Percentiles rank a stretch among this genome's conserved stretches.
phyloP scores from a whole-genome alignment of 495 filamentous ascomycete genomes.

The Daldinia grandis region DNA sequence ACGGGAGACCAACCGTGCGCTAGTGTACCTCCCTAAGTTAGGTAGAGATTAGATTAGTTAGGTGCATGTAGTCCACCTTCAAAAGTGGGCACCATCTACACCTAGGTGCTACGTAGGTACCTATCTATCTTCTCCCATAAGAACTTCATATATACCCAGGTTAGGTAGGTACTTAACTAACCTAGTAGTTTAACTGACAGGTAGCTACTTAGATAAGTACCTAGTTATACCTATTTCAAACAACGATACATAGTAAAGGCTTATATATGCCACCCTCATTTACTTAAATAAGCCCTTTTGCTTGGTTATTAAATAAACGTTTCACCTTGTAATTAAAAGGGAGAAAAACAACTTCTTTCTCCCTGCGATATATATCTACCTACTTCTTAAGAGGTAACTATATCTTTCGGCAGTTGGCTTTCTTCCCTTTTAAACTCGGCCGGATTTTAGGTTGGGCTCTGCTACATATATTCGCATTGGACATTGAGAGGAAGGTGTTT shows the following conservation, averaged over 20 bases:
- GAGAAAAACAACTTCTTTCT: background rate
- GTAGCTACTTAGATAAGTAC: no score
- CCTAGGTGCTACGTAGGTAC: background rate
- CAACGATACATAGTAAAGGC: background rate
- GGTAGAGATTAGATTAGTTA: background rate
- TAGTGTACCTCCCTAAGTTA: background rate
- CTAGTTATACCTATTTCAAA: background rate
- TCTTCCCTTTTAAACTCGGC: conserved; percentile 3
- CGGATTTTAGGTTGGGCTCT: conserved; percentile 30
- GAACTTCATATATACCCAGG: no score
- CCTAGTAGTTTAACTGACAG: background rate
- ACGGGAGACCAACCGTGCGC: conserved; percentile 4
- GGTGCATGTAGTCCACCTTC: background rate
- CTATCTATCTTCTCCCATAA: background rate
- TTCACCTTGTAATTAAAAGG: background rate
- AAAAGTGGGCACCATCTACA: background rate
- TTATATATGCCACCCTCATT: background rate
- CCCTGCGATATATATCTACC: background rate
- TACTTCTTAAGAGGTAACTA: background rate
- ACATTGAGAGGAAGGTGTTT: conserved; percentile 22
- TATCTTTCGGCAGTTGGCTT: background rate
- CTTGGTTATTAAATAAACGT: background rate
- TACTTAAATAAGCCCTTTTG: background rate
- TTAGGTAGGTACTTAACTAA: no score
- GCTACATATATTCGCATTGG: conserved; percentile 16